Percentiles rank a stretch among this genome's conserved stretches.
These are phyloP conservation scores for Helminthosporium solani DNA, from an alignment of 2,329 filamentous ascomycete species.

Conservation along the genomic window DNA sequence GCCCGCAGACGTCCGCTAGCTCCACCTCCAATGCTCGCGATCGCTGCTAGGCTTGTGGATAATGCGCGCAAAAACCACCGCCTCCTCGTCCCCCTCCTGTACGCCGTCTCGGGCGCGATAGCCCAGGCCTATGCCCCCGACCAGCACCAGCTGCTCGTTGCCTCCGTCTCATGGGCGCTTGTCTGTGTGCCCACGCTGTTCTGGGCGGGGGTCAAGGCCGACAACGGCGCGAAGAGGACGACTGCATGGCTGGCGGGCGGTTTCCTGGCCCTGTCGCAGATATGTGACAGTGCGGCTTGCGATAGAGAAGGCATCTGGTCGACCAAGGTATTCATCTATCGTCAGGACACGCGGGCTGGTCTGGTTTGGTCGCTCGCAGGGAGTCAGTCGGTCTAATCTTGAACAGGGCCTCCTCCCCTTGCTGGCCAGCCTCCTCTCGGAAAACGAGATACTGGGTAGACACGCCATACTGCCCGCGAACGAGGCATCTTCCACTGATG, in stretches of 20 bases:
- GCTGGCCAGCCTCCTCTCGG: conserved; percentile 32
- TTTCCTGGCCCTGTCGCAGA: conserved; percentile 44
- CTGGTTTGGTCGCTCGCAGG: neutral
- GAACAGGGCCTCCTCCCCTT: conserved; percentile 39
- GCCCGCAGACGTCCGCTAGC: conserved; percentile 37
- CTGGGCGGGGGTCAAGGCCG: conserved; percentile 35
- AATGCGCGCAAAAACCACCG: conserved; percentile 35
- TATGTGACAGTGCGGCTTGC: conserved; percentile 49
- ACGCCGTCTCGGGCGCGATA: conserved; percentile 38
- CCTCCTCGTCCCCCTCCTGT: conserved; percentile 35
- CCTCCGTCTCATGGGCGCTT: conserved; percentile 45
- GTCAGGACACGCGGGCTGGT: no score
- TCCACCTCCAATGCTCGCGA: conserved; percentile 42
- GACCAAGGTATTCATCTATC: conserved; percentile 43
- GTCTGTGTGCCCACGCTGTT: conserved; percentile 41
- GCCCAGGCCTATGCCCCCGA: conserved; percentile 37
- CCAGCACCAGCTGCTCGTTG: conserved; percentile 46
- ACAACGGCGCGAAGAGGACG: conserved; percentile 26
- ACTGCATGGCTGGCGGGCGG: conserved; percentile 45
- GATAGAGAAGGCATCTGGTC: conserved; percentile 48
- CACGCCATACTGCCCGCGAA: conserved; percentile 26
- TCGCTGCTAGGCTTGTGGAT: conserved; percentile 28
- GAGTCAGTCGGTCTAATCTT: conserved; percentile 2
- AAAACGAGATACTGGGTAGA: conserved; percentile 27
- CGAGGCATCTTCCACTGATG: conserved; percentile 17